These are phyloP conservation scores for Pseudogymnoascus verrucosus DNA, from an alignment of 2,329 filamentous ascomycete genomes.

Conservation along the genomic window DNA sequence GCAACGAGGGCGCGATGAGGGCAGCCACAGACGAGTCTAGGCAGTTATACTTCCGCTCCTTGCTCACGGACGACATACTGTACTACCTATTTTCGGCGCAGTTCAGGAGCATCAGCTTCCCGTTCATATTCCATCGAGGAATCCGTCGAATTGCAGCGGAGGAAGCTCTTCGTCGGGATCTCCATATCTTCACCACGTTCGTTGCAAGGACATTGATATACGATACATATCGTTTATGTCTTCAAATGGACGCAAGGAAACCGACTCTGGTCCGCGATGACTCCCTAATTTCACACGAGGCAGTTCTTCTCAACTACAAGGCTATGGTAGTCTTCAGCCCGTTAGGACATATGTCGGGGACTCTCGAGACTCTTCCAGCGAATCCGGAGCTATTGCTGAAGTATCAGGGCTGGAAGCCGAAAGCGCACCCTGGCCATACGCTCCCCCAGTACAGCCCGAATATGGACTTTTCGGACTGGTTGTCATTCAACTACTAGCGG, in stretches of 20 bases:
- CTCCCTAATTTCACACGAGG: not conserved
- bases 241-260: not conserved
- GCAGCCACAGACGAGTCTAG: too few species aligned
- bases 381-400: not conserved
- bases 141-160: not conserved
- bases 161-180: not conserved
- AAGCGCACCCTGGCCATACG: too few species aligned
- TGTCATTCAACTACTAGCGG: not conserved
- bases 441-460: too few species aligned
- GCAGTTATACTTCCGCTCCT: too few species aligned
- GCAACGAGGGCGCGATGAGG: too few species aligned
- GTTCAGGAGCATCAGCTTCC: too few species aligned
- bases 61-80: too few species aligned
- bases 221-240: not conserved
- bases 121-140: too few species aligned
- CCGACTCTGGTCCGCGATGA: not conserved
- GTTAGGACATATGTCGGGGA: not conserved
- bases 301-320: not conserved
- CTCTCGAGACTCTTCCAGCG: not conserved
- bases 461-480: too few species aligned
- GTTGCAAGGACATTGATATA: not conserved
- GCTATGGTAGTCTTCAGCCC: not conserved
- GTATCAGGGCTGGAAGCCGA: not conserved
- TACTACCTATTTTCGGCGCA: too few species aligned
- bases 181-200: not conserved